Conservation (phyloP, 108 stramenopile genomes). For the Conticribra guillardii region DNA sequence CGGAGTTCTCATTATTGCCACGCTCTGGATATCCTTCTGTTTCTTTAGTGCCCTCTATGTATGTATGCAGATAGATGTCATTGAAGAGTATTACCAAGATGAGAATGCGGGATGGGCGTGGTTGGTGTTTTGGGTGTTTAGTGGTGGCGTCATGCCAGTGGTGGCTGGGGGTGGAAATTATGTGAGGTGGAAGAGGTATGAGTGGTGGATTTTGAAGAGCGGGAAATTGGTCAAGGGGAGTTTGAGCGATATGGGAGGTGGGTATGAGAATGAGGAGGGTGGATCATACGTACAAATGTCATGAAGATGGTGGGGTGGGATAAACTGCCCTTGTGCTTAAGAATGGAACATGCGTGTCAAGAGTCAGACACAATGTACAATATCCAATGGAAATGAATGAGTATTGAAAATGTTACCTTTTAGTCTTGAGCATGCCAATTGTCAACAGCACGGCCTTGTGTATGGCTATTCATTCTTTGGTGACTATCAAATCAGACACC, state of each 20-base stretch:
- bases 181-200: constrained; percentile 57
- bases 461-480: too few relatives aligned
- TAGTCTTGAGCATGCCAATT: too few relatives aligned
- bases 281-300: constrained; percentile 46
- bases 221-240: constrained; percentile 15
- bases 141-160: constrained; percentile 38
- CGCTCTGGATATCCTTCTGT: constrained; percentile 60
- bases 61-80: constrained; percentile 43
- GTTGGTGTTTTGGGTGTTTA: constrained; percentile 27
- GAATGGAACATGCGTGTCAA: too few relatives aligned
- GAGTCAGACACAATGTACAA: too few relatives aligned
- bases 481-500: too few relatives aligned
- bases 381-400: too few relatives aligned
- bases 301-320: constrained; percentile 1
- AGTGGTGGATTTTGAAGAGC: constrained; percentile 67
- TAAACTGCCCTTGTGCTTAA: too few relatives aligned
- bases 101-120: constrained; percentile 40
- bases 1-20: constrained; percentile 31
- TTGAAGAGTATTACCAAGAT: constrained; percentile 43
- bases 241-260: not conserved
- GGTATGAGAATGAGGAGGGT: not conserved
- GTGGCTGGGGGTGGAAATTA: constrained; percentile 51
- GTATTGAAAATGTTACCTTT: too few relatives aligned
- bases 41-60: constrained; percentile 47
- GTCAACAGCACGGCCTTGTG: too few relatives aligned